Percentiles rank a stretch among this genome's conserved stretches.
These are phyloP conservation scores for Aspergillus niger DNA, from an alignment of 2,329 filamentous ascomycete species.

Conservation along the genomic window DNA sequence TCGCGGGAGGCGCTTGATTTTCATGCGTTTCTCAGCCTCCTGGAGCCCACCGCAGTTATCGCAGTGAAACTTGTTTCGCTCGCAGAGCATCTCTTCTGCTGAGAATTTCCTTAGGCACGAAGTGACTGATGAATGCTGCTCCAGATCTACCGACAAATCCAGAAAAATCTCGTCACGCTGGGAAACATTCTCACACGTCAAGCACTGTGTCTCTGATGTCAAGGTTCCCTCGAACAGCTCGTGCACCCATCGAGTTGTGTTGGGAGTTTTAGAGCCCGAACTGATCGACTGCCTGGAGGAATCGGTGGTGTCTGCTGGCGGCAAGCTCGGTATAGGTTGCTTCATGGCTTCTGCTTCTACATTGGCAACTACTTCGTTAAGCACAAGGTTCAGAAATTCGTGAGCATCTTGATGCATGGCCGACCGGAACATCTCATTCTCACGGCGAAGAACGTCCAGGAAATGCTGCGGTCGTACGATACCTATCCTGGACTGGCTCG, in stretches of 20 bases:
- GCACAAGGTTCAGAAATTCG: slow-evolving; percentile 88
- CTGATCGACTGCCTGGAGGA: slow-evolving; percentile 55
- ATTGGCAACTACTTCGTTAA: slow-evolving; percentile 95
- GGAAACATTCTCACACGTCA: slow-evolving; percentile 94
- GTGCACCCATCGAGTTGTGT: slow-evolving; percentile 86
- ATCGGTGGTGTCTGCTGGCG: slow-evolving; percentile 52
- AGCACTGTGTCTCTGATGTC: slow-evolving; percentile 92
- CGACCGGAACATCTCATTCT: slow-evolving; percentile 96
- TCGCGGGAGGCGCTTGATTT: slow-evolving; percentile 90
- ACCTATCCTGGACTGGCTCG: slow-evolving; percentile 77
- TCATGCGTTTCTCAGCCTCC: slow-evolving; percentile 98
- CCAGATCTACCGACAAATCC: slow-evolving; percentile 92
- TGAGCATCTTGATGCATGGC: slow-evolving; percentile 99
- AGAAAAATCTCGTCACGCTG: slow-evolving; percentile 95
- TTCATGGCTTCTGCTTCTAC: slow-evolving; percentile 77
- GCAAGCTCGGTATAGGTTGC: slow-evolving; percentile 43
- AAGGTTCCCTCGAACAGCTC: slow-evolving; percentile 94
- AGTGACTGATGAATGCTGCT: slow-evolving; percentile 93
- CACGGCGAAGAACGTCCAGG: slow-evolving; percentile 85
- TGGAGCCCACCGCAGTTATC: slow-evolving; percentile 95
- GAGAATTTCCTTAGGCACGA: slow-evolving; percentile 95
- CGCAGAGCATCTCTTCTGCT: slow-evolving; percentile 96
- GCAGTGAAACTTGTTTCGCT: slow-evolving; percentile 98
- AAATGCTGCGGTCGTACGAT: slow-evolving; percentile 92
- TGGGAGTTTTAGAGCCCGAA: slow-evolving; percentile 57